Percentiles rank a stretch among this genome's conserved stretches.
phyloP scores from a whole-genome alignment of 306 rosid genomes.

The Ormosia emarginata region DNA sequence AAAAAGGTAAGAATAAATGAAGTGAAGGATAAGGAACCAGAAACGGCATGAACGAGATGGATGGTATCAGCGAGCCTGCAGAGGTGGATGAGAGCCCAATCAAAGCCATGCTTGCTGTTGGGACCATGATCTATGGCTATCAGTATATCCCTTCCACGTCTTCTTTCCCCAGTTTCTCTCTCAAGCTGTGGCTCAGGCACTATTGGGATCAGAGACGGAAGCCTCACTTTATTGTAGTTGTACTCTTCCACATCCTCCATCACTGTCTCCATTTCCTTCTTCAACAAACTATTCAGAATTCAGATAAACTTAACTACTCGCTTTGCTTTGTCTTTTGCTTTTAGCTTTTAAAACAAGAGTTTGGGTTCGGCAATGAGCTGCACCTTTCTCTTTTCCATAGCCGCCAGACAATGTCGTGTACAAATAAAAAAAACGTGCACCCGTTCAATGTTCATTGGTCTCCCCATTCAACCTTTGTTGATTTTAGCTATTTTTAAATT shows the following conservation, averaged over 20 bases:
- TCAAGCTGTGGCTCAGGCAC: constrained; percentile 55
- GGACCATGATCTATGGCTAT: constrained; percentile 81
- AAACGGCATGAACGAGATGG: constrained; percentile 79
- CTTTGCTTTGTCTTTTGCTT: no score
- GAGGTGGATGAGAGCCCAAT: constrained; percentile 83
- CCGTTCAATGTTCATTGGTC: not conserved
- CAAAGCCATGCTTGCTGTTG: constrained; percentile 80
- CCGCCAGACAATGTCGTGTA: not conserved
- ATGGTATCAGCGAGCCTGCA: constrained; percentile 79
- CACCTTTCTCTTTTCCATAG: not conserved
- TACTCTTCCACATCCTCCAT: constrained; percentile 68
- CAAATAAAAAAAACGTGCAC: not conserved
- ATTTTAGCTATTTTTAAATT: no score
- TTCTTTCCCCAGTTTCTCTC: constrained; percentile 68
- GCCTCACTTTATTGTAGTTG: constrained; percentile 66
- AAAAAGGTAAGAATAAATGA: not conserved
- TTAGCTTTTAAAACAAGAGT: no score
- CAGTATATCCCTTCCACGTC: constrained; percentile 69
- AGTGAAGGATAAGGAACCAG: constrained; percentile 32
- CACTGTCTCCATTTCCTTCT: constrained; percentile 49
- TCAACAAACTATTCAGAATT: not conserved
- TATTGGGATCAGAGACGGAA: constrained; percentile 45
- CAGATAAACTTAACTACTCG: not conserved
- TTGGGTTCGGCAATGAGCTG: not conserved
- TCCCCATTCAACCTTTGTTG: not conserved